Evolutionary conservation across 148 eudicot genomes (phyloP), one percentile per base, ranked within the genome.

Genomic region (Euryodendron excelsum): DNA sequence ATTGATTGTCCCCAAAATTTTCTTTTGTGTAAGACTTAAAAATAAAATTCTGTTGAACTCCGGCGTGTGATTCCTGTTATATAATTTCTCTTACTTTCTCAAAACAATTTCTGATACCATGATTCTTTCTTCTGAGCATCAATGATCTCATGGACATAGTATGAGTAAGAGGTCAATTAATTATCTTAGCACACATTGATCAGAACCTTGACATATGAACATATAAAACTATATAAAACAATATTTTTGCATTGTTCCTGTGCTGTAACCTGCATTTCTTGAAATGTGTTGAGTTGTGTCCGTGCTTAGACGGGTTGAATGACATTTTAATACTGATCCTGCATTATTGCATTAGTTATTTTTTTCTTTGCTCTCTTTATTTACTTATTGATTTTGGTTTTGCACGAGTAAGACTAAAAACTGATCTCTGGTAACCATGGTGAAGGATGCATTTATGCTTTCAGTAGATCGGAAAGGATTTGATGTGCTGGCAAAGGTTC

Each of bases 391-490:
- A 15, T 76, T 9, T 31, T 34, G 18, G 21, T 70, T 17, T 23
- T 21, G 17, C 36, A 28, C 60, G 14, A 39, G 9, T 48, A 48
- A 34, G 23, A 41, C 15, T 56, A 74, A 34, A 56, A 58, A 68
- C 72, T 82, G 44, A 67, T 71, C 23, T 72, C 58, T 47, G 72
- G 64, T 80, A 4, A 73, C 27, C 33, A 47, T 77, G n/a, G 64
- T 78, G 85, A 77, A 94, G 98, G 98, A 94, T 66, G 95, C 93
- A 7, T 86, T 77, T 74, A 80, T 92, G 79, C 84, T 88, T 15
- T 89, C 95, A 8, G 78, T 91, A 55, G 98, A 94, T 80, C 86
- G 91, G 65, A 86, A 88, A 85, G 98, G 98, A 79, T 83, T 92
- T 65, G 92, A 87, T 79, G 89, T 94, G 77, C 78, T 94, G 80